Evolutionary conservation across 805 yeast genomes (phyloP).

Genomic region (Suhomyces faveliae): DNA sequence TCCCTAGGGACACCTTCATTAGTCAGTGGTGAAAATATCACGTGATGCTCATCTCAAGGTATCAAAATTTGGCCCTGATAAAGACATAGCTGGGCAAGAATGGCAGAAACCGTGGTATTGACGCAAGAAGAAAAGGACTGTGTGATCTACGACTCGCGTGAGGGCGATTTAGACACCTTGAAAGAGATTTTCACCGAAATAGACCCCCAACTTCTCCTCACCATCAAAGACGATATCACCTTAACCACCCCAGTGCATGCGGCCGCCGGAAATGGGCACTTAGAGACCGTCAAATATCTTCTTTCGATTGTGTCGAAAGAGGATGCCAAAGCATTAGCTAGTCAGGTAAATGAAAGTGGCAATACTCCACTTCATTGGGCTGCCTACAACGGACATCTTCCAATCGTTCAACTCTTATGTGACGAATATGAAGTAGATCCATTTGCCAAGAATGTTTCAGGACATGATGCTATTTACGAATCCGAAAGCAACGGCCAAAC

Average conservation of each 20-base stretch:
- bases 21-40: not conserved
- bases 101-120: conserved; percentile 19
- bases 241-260: conserved; percentile 81
- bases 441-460: conserved; percentile 66
- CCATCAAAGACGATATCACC: conserved; percentile 61
- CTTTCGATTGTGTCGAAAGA: conserved; percentile 46
- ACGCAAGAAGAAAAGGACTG: conserved; percentile 80
- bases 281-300: conserved; percentile 61
- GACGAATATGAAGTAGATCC: conserved; percentile 80
- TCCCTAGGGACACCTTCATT: not conserved
- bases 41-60: conserved; percentile 1
- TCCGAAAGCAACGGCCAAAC: conserved; percentile 79
- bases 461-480: conserved; percentile 83
- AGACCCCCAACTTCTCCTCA: conserved; percentile 41
- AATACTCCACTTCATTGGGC: conserved; percentile 99
- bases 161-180: conserved; percentile 79
- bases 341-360: conserved; percentile 66
- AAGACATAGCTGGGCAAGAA: not conserved
- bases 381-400: conserved; percentile 78
- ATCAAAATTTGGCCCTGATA: not conserved
- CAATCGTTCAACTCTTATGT: conserved; percentile 65
- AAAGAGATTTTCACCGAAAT: conserved; percentile 63
- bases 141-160: conserved; percentile 79
- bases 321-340: conserved; percentile 39
- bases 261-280: conserved; percentile 95